Evolutionary conservation across 257 asterid species (phyloP).

Genomic region (Solanum ahanhuiri): DNA sequence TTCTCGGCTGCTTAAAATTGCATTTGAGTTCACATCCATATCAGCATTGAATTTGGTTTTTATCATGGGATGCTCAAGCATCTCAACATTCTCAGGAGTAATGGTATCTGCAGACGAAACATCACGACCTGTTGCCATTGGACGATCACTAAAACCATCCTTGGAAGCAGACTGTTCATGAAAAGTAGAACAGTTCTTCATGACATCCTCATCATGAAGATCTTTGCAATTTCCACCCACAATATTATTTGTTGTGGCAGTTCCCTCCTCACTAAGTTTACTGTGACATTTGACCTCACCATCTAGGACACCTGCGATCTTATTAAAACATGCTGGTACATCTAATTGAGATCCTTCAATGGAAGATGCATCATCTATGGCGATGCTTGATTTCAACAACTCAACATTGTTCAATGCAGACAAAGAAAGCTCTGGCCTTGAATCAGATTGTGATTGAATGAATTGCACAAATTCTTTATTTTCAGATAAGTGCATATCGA

Average conservation of each 20-base stretch:
- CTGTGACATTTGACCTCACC: conserved; percentile 7
- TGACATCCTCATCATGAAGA: conserved; percentile 3
- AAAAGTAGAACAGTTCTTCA: conserved; percentile 5
- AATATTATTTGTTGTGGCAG: background rate
- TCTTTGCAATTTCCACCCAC: conserved; percentile 6
- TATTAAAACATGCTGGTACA: conserved; percentile 29
- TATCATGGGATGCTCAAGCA: background rate
- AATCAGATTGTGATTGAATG: background rate
- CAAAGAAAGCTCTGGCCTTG: conserved; percentile 17
- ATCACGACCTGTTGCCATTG: background rate
- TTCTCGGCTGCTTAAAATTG: background rate
- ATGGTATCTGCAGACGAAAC: background rate
- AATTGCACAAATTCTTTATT: background rate
- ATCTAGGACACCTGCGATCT: conserved; percentile 11
- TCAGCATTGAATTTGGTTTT: conserved; percentile 3
- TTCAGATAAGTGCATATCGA: background rate
- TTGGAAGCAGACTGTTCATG: conserved; percentile 1
- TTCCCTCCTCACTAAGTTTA: background rate
- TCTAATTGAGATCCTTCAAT: conserved; percentile 16
- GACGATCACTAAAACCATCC: background rate
- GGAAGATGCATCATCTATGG: conserved; percentile 18
- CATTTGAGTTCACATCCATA: background rate
- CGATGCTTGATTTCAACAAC: conserved; percentile 9
- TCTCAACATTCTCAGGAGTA: background rate
- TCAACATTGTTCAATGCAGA: conserved; percentile 12